phyloP scores from a whole-genome alignment of 2,329 filamentous ascomycete genomes.

The Endothia cerciana region DNA sequence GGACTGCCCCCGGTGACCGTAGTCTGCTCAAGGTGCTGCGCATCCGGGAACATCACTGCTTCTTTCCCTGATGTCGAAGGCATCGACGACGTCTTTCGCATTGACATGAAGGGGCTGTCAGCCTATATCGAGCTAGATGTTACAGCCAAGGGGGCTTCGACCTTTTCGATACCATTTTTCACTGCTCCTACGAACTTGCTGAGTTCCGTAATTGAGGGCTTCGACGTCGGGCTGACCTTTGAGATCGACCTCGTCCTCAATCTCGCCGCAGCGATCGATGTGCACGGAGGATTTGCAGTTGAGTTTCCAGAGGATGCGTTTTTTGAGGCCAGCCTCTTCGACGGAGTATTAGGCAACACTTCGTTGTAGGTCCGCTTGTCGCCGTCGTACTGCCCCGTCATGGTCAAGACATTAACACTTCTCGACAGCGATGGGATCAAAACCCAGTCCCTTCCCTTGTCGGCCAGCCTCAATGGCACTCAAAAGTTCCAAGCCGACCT shows the following conservation, averaged over 20 bases:
- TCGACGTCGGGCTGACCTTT: conserved; percentile 16
- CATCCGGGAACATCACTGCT: conserved; percentile 16
- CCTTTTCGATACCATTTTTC: conserved; percentile 17
- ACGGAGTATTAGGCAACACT: conserved; percentile 7
- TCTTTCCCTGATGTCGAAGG: conserved; percentile 13
- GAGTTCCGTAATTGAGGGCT: conserved; percentile 10
- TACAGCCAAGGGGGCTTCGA: neutral
- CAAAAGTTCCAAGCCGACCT: conserved; percentile 18
- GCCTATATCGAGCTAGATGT: conserved; percentile 22
- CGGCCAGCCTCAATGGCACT: conserved; percentile 14
- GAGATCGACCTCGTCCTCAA: conserved; percentile 19
- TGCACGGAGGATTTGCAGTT: conserved; percentile 21
- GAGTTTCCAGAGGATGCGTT: conserved; percentile 18
- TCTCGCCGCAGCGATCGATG: conserved; percentile 2
- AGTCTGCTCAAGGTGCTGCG: conserved; percentile 21
- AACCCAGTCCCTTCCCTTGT: conserved; percentile 17
- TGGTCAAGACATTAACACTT: neutral
- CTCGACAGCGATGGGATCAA: conserved; percentile 16
- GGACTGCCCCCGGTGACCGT: conserved; percentile 20
- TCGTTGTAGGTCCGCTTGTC: conserved; percentile 14
- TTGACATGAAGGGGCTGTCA: conserved; percentile 20
- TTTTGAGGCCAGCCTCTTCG: conserved; percentile 16
- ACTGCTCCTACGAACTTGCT: conserved; percentile 12
- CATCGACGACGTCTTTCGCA: conserved; percentile 13
- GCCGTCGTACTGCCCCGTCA: too few relatives aligned